Conservation (phyloP, 106 monocot genomes). For the Acorus gramineus region DNA sequence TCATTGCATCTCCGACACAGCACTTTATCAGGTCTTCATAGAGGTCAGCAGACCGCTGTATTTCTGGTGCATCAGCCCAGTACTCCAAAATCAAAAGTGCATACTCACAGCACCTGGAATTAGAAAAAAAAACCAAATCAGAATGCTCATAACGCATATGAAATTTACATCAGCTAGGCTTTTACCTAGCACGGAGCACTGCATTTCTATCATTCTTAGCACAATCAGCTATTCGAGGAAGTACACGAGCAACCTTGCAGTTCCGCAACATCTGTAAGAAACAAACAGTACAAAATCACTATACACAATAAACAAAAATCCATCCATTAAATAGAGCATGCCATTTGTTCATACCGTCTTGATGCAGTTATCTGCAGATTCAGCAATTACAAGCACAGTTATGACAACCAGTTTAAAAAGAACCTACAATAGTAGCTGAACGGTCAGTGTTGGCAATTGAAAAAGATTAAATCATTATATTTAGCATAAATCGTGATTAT, state of each 20-base stretch:
- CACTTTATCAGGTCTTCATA: conserved; percentile 97
- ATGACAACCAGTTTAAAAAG: conserved; percentile 99
- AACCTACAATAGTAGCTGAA: conserved; percentile 31
- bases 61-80: conserved; percentile 99
- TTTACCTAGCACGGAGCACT: conserved; percentile 93
- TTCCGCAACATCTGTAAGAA: conserved; percentile 81
- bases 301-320: neutral
- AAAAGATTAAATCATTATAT: neutral
- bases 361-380: conserved; percentile 97
- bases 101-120: conserved; percentile 95
- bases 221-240: conserved; percentile 75
- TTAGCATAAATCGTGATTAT: too few species aligned
- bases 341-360: conserved; percentile 59
- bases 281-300: conserved; percentile 7
- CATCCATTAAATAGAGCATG: neutral
- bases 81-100: conserved; percentile 90
- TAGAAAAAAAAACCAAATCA: neutral
- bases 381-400: conserved; percentile 97
- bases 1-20: conserved; percentile 99
- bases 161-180: too few species aligned
- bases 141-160: too few species aligned
- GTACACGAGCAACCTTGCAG: conserved; percentile 89
- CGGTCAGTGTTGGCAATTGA: conserved; percentile 1
- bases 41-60: conserved; percentile 85
- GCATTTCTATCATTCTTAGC: conserved; percentile 93